These are phyloP conservation scores for Exophiala xenobiotica DNA, from an alignment of 2,329 filamentous ascomycete genomes.

Conservation along the genomic window DNA sequence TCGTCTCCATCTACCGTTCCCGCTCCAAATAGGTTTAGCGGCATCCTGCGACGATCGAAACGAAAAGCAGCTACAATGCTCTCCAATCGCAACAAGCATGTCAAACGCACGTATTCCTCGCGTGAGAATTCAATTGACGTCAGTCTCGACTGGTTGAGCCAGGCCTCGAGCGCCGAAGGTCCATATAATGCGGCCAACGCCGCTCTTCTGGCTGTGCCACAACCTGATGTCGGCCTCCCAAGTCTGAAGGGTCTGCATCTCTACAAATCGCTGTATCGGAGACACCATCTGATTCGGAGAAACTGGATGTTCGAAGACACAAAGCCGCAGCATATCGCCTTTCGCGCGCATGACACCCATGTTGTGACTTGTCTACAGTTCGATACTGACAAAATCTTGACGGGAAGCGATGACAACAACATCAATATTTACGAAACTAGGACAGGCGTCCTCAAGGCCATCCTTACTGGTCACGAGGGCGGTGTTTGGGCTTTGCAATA, in stretches of 20 bases:
- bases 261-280: slow-evolving; percentile 93
- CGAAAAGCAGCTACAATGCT: slow-evolving; percentile 49
- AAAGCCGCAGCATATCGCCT: slow-evolving; percentile 87
- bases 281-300: slow-evolving; percentile 84
- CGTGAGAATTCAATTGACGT: slow-evolving; percentile 41
- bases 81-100: slow-evolving; percentile 52
- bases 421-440: slow-evolving; percentile 99
- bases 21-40: slow-evolving; percentile 20
- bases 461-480: slow-evolving; percentile 89
- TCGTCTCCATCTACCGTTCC: slow-evolving; percentile 20
- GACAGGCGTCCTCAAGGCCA: slow-evolving; percentile 79
- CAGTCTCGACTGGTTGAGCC: slow-evolving; percentile 47
- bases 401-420: slow-evolving; percentile 93
- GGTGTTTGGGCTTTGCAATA: slow-evolving; percentile 98
- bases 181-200: slow-evolving; percentile 83
- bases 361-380: slow-evolving; percentile 98
- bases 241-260: slow-evolving; percentile 82
- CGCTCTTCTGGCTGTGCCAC: slow-evolving; percentile 77
- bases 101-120: slow-evolving; percentile 55
- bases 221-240: slow-evolving; percentile 75
- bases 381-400: slow-evolving; percentile 96
- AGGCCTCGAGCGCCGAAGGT: slow-evolving; percentile 65
- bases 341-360: slow-evolving; percentile 92
- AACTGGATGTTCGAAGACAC: slow-evolving; percentile 85
- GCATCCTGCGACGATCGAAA: slow-evolving; percentile 40